These are phyloP conservation scores for Arthrocladium fulminans DNA, from an alignment of 2,329 filamentous ascomycete genomes.

Conservation along the genomic window DNA sequence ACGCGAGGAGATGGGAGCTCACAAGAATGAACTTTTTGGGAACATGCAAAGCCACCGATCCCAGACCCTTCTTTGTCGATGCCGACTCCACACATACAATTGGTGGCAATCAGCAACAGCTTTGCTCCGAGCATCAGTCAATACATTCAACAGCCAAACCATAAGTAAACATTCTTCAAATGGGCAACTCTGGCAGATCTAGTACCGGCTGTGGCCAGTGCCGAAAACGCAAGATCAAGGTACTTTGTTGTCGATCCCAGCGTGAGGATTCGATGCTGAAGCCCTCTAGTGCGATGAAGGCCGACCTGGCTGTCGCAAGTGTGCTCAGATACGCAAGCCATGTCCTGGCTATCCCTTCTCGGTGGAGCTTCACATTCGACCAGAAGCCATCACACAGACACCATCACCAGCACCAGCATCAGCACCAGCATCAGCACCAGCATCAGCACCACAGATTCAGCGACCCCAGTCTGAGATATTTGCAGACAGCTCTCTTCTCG, in stretches of 20 bases:
- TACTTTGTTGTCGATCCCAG: not conserved
- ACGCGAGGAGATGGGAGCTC: not conserved
- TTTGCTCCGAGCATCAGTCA: not conserved
- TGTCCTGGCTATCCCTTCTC: conserved; percentile 22
- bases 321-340: conserved; percentile 17
- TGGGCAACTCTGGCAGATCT: conserved; percentile 21
- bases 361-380: conserved; percentile 17
- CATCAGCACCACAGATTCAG: conserved; percentile 2
- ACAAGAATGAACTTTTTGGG: not conserved
- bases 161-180: no score
- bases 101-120: not conserved
- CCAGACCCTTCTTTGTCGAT: not conserved
- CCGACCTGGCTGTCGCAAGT: conserved; percentile 17
- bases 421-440: no score
- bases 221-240: conserved; percentile 16
- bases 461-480: not conserved
- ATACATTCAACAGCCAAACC: not conserved
- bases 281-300: conserved; percentile 18
- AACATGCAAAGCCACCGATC: not conserved
- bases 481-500: not conserved
- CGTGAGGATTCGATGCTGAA: not conserved
- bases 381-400: not conserved
- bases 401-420: not conserved
- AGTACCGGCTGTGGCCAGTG: conserved; percentile 18
- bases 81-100: not conserved